Evolutionary conservation across 352 stramenopile species (phyloP).

Genomic region (Phytophthora sp.): DNA sequence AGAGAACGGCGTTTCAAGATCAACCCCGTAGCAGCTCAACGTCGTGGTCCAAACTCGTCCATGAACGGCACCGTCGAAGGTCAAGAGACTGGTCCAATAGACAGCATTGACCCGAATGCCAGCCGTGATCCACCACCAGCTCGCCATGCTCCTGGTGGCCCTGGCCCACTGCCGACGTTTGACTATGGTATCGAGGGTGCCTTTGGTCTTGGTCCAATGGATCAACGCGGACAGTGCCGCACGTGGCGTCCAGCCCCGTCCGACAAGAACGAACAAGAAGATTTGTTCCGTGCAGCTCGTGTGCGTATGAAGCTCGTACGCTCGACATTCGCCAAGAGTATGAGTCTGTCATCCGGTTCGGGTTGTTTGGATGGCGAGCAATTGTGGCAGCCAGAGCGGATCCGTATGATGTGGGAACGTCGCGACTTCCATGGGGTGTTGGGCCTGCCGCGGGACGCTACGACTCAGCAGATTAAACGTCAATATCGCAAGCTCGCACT

Average conservation of each 20-base stretch:
- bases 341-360: slow-evolving; percentile 34
- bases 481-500: slow-evolving; percentile 88
- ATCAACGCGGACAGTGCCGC: slow-evolving; percentile 33
- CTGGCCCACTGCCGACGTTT: slow-evolving; percentile 45
- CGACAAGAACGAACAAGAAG: slow-evolving; percentile 76
- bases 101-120: neutral
- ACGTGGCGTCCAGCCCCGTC: slow-evolving; percentile 47
- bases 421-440: slow-evolving; percentile 81
- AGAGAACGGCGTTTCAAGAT: slow-evolving; percentile 43
- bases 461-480: slow-evolving; percentile 74
- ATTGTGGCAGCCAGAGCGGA: slow-evolving; percentile 80
- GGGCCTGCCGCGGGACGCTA: slow-evolving; percentile 67
- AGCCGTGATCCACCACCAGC: neutral
- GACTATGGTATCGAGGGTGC: slow-evolving; percentile 42
- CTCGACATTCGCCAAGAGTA: slow-evolving; percentile 46
- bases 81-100: slow-evolving; percentile 1
- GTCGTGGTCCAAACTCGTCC: slow-evolving; percentile 18
- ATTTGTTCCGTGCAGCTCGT: slow-evolving; percentile 74
- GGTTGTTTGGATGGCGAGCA: slow-evolving; percentile 64
- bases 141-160: neutral
- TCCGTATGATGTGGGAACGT: slow-evolving; percentile 82
- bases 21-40: slow-evolving; percentile 35
- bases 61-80: slow-evolving; percentile 8
- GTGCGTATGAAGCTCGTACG: slow-evolving; percentile 84
- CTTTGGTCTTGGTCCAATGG: slow-evolving; percentile 32